phyloP scores from a whole-genome alignment of 495 filamentous ascomycete species.

The Daldinia bambusicola region DNA sequence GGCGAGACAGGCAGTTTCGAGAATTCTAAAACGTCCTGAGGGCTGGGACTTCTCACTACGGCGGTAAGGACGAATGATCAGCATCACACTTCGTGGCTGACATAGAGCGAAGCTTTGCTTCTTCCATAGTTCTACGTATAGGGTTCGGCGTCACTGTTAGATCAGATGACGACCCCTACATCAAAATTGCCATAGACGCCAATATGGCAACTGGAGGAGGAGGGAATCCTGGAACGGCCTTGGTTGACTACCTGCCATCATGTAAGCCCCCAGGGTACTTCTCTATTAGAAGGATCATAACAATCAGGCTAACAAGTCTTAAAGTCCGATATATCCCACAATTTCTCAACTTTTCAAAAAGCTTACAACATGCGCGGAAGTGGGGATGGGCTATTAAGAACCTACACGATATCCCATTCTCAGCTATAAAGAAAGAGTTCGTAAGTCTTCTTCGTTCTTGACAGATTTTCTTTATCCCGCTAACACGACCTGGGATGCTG shows the following conservation, averaged over 20 bases:
- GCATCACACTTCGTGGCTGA: neutral
- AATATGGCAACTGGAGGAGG: slow-evolving; percentile 56
- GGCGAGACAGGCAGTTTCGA: slow-evolving; percentile 43
- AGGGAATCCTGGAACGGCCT: slow-evolving; percentile 54
- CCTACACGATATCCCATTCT: slow-evolving; percentile 48
- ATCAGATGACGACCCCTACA: slow-evolving; percentile 55
- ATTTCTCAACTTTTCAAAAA: slow-evolving; percentile 56
- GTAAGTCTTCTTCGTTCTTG: slow-evolving; percentile 27
- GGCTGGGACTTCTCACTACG: slow-evolving; percentile 37
- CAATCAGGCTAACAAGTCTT: slow-evolving; percentile 11
- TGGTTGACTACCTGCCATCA: slow-evolving; percentile 57
- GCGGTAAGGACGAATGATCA: slow-evolving; percentile 19
- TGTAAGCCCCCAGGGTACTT: slow-evolving; percentile 27
- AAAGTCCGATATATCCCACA: slow-evolving; percentile 53
- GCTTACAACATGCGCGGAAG: slow-evolving; percentile 51
- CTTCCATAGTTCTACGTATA: slow-evolving; percentile 55
- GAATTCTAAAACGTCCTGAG: slow-evolving; percentile 33
- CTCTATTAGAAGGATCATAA: slow-evolving; percentile 27
- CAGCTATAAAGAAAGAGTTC: slow-evolving; percentile 42
- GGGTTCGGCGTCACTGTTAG: slow-evolving; percentile 58
- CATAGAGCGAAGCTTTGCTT: slow-evolving; percentile 39
- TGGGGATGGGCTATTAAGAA: slow-evolving; percentile 52
- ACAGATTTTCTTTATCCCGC: neutral
- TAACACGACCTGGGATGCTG: slow-evolving; percentile 36
- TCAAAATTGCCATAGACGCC: slow-evolving; percentile 58